phyloP scores from a whole-genome alignment of 495 filamentous ascomycete species.

The Pyrenopolyporus hunteri region DNA sequence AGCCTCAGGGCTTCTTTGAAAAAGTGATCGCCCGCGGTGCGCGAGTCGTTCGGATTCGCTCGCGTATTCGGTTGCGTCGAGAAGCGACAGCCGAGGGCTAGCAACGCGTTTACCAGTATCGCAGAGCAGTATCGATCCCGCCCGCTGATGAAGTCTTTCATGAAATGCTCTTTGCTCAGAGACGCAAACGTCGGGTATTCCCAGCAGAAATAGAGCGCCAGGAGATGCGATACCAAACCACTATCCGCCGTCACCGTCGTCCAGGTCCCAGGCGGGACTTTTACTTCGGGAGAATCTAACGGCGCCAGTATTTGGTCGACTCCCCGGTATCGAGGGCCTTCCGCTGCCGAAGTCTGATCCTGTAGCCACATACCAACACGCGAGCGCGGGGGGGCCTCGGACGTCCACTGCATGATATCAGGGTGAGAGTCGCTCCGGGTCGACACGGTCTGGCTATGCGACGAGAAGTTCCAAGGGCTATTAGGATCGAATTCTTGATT shows the following conservation, averaged over 20 bases:
- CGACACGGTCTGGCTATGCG: slow-evolving; percentile 47
- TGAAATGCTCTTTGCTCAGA: slow-evolving; percentile 74
- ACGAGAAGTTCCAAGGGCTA: slow-evolving; percentile 52
- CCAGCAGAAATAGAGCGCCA: slow-evolving; percentile 81
- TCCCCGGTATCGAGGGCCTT: slow-evolving; percentile 37
- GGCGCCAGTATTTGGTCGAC: slow-evolving; percentile 49
- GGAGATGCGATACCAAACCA: slow-evolving; percentile 64
- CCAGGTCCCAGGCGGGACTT: slow-evolving; percentile 57
- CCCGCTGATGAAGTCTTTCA: slow-evolving; percentile 64
- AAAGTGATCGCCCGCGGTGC: slow-evolving; percentile 74
- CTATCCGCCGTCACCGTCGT: slow-evolving; percentile 65
- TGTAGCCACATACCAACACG: slow-evolving; percentile 51
- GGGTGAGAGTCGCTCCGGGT: slow-evolving; percentile 49
- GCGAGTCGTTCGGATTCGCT: slow-evolving; percentile 62
- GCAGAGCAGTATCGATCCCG: slow-evolving; percentile 69
- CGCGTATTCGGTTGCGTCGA: slow-evolving; percentile 69
- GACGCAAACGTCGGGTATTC: slow-evolving; percentile 76
- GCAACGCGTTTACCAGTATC: slow-evolving; percentile 75
- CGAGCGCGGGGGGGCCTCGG: slow-evolving; percentile 46
- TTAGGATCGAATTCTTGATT: slow-evolving; percentile 47
- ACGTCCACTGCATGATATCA: slow-evolving; percentile 48
- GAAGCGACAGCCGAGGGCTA: slow-evolving; percentile 76
- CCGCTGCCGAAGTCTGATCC: slow-evolving; percentile 30
- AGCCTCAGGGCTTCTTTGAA: slow-evolving; percentile 69
- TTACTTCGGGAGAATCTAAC: slow-evolving; percentile 42